Evolutionary conservation across 2,329 filamentous ascomycete genomes (phyloP).

Genomic region (Alternaria postmessia): DNA sequence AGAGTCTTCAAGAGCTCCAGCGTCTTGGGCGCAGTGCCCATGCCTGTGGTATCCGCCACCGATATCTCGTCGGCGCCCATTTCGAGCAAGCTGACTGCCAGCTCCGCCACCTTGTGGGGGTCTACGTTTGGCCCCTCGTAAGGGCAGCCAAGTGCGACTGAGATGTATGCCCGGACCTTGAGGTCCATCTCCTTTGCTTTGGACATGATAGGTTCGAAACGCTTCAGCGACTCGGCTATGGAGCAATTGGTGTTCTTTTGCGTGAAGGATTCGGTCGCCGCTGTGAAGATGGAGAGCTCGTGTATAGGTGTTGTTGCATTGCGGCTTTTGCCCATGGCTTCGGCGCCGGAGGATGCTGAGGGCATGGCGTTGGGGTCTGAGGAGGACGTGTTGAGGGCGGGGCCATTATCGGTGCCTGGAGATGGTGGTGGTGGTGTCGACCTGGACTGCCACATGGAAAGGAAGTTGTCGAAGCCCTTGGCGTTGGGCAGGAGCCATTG

Average conservation of each 20-base stretch:
- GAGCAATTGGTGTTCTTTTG: constrained; percentile 83
- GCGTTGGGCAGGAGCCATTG: constrained; percentile 82
- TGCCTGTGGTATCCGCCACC: constrained; percentile 88
- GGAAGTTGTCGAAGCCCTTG: constrained; percentile 73
- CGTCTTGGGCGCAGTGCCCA: constrained; percentile 81
- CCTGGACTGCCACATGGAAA: constrained; percentile 59
- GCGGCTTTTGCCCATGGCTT: constrained; percentile 41
- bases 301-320: constrained; percentile 25
- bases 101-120: constrained; percentile 67
- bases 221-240: constrained; percentile 74
- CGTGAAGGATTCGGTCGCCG: constrained; percentile 82
- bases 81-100: constrained; percentile 73
- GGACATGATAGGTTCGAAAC: constrained; percentile 74
- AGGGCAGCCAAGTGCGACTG: constrained; percentile 75
- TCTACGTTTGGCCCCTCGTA: constrained; percentile 71
- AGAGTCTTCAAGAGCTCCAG: constrained; percentile 70
- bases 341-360: constrained; percentile 44
- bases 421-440: constrained; percentile 47
- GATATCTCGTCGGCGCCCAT: constrained; percentile 92
- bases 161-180: constrained; percentile 80
- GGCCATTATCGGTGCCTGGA: constrained; percentile 47
- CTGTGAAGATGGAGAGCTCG: constrained; percentile 81
- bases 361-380: constrained; percentile 55
- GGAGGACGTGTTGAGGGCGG: constrained; percentile 54
- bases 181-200: constrained; percentile 71